These are phyloP conservation scores for Trametes cingulata DNA, from an alignment of 768 basidiomycete genomes.

Conservation along the genomic window DNA sequence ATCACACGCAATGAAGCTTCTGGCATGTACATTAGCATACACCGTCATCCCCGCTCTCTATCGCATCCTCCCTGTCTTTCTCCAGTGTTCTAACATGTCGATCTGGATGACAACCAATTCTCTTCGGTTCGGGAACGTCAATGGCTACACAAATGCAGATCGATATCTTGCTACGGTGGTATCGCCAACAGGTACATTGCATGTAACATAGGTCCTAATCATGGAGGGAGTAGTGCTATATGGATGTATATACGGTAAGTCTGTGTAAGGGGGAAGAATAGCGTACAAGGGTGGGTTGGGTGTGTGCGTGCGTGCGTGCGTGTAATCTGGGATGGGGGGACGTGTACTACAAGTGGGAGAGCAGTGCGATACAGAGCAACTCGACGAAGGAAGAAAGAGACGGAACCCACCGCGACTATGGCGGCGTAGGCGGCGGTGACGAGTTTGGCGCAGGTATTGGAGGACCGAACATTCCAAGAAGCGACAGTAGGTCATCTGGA, in stretches of 20 bases:
- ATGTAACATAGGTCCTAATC: conserved; percentile 6
- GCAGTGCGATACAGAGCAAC: conserved; percentile 9
- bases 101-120: background rate
- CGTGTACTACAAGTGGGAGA: background rate
- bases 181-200: conserved; percentile 12
- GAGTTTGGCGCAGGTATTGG: conserved; percentile 14
- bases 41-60: too few species aligned
- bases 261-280: background rate
- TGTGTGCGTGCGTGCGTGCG: too few species aligned
- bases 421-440: conserved; percentile 14
- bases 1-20: too few species aligned
- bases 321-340: background rate
- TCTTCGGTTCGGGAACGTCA: background rate
- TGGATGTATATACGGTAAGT: conserved; percentile 13
- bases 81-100: too few species aligned
- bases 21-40: too few species aligned
- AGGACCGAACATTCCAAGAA: conserved; percentile 55
- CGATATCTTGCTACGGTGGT: conserved; percentile 2
- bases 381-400: background rate
- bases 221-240: conserved; percentile 3
- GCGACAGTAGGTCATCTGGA: conserved; percentile 52
- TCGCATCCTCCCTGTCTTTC: too few species aligned
- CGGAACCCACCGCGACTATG: background rate
- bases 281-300: background rate
- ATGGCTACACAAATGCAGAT: conserved; percentile 9